Evolutionary conservation across 140 eudicot species (phyloP).

Genomic region (Stevia rebaudiana): DNA sequence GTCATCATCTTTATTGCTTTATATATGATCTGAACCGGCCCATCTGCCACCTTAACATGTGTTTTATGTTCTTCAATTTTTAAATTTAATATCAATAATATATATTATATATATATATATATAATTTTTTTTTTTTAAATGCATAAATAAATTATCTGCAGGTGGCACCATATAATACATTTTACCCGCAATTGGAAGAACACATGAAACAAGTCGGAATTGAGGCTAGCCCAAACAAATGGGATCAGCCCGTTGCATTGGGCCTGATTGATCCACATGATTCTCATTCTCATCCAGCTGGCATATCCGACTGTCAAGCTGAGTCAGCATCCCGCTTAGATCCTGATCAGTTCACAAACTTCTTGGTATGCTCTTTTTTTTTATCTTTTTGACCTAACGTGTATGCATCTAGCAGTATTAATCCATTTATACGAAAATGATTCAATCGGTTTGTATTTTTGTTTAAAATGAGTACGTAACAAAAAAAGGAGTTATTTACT

Average conservation of each 20-base stretch:
- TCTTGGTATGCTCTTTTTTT: slow-evolving; percentile 49
- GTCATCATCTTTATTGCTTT: no score
- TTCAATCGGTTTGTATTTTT: background rate
- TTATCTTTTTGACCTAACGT: background rate
- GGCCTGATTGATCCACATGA: slow-evolving; percentile 98
- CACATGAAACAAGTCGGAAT: slow-evolving; percentile 84
- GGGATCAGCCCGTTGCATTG: slow-evolving; percentile 85
- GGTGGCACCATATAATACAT: slow-evolving; percentile 97
- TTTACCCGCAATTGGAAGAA: slow-evolving; percentile 74
- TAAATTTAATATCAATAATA: background rate
- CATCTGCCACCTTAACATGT: background rate
- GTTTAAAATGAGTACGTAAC: background rate
- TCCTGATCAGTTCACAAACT: slow-evolving; percentile 86
- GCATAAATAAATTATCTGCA: slow-evolving; percentile 1
- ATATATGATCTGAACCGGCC: background rate
- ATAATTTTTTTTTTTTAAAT: background rate
- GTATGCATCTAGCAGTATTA: background rate
- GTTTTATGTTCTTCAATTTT: background rate
- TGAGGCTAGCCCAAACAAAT: slow-evolving; percentile 66
- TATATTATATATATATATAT: no score
- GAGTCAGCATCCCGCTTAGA: slow-evolving; percentile 79
- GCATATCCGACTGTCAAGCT: slow-evolving; percentile 86
- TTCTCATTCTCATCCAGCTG: slow-evolving; percentile 97
- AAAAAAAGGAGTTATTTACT: no score
- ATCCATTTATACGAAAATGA: background rate